Evolutionary conservation across 2,329 filamentous ascomycete genomes (phyloP).

Genomic region (Colletotrichum gloeosporioides): DNA sequence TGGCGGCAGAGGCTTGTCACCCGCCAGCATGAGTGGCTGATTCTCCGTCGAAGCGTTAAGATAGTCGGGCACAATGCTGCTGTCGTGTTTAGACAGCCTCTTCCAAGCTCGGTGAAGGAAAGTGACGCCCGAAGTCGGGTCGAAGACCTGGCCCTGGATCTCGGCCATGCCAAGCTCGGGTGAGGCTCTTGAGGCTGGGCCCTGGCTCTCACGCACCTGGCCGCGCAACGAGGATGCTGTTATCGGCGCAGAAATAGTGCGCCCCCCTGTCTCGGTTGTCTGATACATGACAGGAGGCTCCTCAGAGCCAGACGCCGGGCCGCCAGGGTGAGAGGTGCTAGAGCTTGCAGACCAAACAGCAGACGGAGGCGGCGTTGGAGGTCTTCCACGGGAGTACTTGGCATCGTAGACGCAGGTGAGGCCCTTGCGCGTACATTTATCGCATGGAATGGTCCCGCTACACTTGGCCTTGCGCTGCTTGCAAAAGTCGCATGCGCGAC

Average conservation of each 20-base stretch:
- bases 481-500: constrained; percentile 43
- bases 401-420: constrained; percentile 33
- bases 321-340: neutral
- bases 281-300: constrained; percentile 2
- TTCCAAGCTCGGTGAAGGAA: constrained; percentile 61
- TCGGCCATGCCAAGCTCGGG: constrained; percentile 36
- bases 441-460: constrained; percentile 38
- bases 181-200: constrained; percentile 26
- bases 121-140: constrained; percentile 58
- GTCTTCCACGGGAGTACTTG: constrained; percentile 36
- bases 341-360: neutral
- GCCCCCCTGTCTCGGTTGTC: neutral
- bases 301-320: neutral
- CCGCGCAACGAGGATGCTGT: neutral
- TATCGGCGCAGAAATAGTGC: neutral
- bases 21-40: constrained; percentile 53
- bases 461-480: constrained; percentile 43
- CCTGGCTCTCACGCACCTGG: constrained; percentile 9
- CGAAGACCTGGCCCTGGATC: constrained; percentile 60
- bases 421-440: constrained; percentile 32
- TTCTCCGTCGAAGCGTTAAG: constrained; percentile 32
- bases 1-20: constrained; percentile 52
- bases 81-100: constrained; percentile 50
- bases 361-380: constrained; percentile 35
- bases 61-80: constrained; percentile 27